Conservation (phyloP, 2,329 filamentous ascomycete species). For the Diaporthe sp. region DNA sequence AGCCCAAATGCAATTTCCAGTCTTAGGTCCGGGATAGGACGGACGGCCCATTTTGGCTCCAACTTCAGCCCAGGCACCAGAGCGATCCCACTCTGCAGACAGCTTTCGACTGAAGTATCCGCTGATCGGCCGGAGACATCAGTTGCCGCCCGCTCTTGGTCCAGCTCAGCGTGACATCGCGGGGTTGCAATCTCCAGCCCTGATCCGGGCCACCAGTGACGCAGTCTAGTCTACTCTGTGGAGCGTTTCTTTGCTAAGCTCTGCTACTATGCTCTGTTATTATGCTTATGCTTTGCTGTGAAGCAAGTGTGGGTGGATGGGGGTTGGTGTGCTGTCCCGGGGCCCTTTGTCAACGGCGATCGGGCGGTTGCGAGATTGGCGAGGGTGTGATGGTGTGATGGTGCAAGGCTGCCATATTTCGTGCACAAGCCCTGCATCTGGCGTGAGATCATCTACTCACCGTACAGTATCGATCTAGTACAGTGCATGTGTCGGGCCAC, state of each 20-base stretch:
- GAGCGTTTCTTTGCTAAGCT: not conserved
- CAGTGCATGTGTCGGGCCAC: constrained; percentile 14
- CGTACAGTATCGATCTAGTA: not conserved
- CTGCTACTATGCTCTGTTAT: not conserved
- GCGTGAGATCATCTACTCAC: not conserved
- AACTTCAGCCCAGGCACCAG: constrained; percentile 21
- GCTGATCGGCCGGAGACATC: constrained; percentile 34
- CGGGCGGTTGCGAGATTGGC: constrained; percentile 36
- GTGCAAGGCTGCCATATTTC: constrained; percentile 32
- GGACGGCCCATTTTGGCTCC: constrained; percentile 2
- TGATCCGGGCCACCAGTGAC: constrained; percentile 17
- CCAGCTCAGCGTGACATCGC: constrained; percentile 26
- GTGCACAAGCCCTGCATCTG: constrained; percentile 33
- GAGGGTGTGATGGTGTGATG: constrained; percentile 30
- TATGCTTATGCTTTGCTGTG: not conserved
- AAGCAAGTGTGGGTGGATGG: not conserved
- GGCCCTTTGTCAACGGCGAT: constrained; percentile 26
- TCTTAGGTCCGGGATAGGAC: constrained; percentile 10
- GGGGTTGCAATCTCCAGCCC: constrained; percentile 30
- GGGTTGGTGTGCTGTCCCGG: constrained; percentile 27
- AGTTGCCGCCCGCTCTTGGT: constrained; percentile 31
- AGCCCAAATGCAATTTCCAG: constrained; percentile 12
- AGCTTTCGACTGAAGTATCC: constrained; percentile 26
- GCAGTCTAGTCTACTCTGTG: not conserved
- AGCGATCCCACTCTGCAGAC: constrained; percentile 24